Base-by-base conservation (phyloP, 2,329 filamentous ascomycete genomes). In the Stylonectria norvegica region DNA sequence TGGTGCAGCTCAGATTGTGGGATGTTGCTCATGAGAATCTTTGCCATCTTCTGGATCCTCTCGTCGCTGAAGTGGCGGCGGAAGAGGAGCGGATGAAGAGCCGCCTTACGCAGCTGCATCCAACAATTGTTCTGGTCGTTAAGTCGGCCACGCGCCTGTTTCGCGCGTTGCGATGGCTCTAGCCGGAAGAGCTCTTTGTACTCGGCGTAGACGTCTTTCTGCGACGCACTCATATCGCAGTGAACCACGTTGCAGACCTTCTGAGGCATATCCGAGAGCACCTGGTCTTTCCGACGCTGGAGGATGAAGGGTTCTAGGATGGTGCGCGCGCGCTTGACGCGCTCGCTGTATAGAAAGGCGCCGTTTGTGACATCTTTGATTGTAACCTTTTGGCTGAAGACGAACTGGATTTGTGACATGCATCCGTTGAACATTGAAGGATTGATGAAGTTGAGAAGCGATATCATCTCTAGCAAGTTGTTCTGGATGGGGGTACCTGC, bases 231-330 rank as follows among this genome's bases (percentile, higher is more conserved):
- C 70, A 97, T 80, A 5, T 86, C 79, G 62, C 91, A 96, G 57
- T 85, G 85, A 46, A 90, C 81, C 2, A 96, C 83, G 4, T 81
- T 79, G 44, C 82, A 81, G 9, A 78, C 81, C 69, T 97, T 97
- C 36, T 75, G 72, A 0, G 93, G 90, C 49, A 98, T 75, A 57
- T 93, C 85, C 33, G 71, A 71, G n/a, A 97, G 75, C 7, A 96
- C 90, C 57, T 97, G 89, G 34, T 87, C 81, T 69, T 98, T 98
- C 68, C 93, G 91, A 6, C 93, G 80, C 48, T 95, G 88, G 3
- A 98, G 71, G 38, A 98, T 93, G 60, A 98, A 98, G 0, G 93
- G 93, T 17, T 90, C 89, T 57, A 98, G 80, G 72, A 98, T 98
- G 0, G 86, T 89, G 39, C 90, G 83, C 2, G 93, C 93, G 31